phyloP scores from a whole-genome alignment of 2,329 filamentous ascomycete genomes.

The Annulohypoxylon truncatum region DNA sequence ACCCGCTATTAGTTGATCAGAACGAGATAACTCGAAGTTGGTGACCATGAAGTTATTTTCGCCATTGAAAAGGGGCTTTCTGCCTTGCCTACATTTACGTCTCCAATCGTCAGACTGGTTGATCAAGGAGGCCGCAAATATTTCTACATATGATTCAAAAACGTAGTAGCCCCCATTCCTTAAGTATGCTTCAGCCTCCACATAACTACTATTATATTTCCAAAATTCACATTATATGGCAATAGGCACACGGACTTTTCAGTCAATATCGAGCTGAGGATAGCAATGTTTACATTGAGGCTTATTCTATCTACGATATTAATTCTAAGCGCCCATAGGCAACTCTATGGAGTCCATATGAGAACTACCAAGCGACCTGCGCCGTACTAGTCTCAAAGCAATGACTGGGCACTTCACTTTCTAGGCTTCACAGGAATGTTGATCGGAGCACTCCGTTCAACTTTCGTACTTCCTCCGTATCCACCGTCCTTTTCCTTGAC shows the following conservation, averaged over 20 bases:
- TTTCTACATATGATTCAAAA: too few species aligned
- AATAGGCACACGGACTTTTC: not conserved
- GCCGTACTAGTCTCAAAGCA: not conserved
- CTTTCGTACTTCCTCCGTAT: not conserved
- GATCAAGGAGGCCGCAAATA: too few species aligned
- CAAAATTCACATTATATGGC: too few species aligned
- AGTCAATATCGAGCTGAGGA: not conserved
- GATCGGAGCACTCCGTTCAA: constrained; percentile 10
- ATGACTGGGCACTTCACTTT: not conserved
- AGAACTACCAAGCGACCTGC: not conserved
- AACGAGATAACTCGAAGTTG: too few species aligned
- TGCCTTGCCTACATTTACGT: too few species aligned
- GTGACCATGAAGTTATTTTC: too few species aligned
- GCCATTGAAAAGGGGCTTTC: too few species aligned
- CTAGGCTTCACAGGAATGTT: constrained; percentile 3
- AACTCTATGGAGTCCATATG: not conserved
- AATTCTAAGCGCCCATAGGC: not conserved
- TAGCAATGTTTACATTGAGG: not conserved
- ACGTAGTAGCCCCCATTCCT: too few species aligned
- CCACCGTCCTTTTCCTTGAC: not conserved
- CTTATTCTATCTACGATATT: not conserved
- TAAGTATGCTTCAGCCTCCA: too few species aligned
- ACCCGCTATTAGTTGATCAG: too few species aligned
- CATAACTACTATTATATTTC: too few species aligned
- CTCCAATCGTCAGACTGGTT: too few species aligned